Conservation (phyloP, 2,329 filamentous ascomycete genomes). For the Aspergillus pseudonomiae region DNA sequence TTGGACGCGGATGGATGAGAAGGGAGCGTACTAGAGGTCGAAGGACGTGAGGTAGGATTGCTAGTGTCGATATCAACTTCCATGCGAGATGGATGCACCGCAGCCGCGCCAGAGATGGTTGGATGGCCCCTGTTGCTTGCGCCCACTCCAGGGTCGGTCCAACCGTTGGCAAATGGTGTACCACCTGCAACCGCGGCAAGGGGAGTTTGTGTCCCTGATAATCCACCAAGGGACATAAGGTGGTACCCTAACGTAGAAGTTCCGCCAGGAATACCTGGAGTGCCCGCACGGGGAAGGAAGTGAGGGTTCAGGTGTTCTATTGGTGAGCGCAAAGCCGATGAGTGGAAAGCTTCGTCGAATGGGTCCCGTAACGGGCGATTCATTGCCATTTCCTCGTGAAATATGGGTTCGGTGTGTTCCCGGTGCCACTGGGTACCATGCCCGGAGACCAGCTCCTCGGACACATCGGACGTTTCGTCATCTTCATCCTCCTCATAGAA, state of each 20-base stretch:
- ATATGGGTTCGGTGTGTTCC: conserved; percentile 31
- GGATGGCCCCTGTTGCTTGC: conserved; percentile 21
- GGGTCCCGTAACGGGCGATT: conserved; percentile 33
- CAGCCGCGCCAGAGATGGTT: conserved; percentile 15
- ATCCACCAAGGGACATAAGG: conserved; percentile 50
- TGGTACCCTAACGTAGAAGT: conserved; percentile 55
- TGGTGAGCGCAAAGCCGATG: conserved; percentile 39
- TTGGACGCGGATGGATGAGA: conserved; percentile 35
- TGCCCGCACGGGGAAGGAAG: conserved; percentile 49
- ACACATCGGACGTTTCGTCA: conserved; percentile 46
- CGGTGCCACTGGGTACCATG: conserved; percentile 27
- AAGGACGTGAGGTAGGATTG: conserved; percentile 45
- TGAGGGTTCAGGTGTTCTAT: conserved; percentile 44
- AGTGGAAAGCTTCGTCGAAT: conserved; percentile 31
- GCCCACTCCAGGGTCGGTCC: conserved; percentile 36
- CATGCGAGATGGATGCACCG: conserved; percentile 27
- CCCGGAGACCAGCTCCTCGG: conserved; percentile 35
- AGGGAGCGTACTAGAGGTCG: conserved; percentile 44
- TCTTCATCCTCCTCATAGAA: conserved; percentile 83
- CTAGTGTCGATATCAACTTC: conserved; percentile 40
- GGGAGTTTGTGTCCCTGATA: conserved; percentile 53
- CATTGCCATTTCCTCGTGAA: conserved; percentile 34
- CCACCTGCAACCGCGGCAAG: conserved; percentile 51
- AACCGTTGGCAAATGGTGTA: conserved; percentile 42
- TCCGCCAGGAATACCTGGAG: conserved; percentile 52